Evolutionary conservation across 2,329 filamentous ascomycete genomes (phyloP).

Genomic region (Rutstroemia sp.): DNA sequence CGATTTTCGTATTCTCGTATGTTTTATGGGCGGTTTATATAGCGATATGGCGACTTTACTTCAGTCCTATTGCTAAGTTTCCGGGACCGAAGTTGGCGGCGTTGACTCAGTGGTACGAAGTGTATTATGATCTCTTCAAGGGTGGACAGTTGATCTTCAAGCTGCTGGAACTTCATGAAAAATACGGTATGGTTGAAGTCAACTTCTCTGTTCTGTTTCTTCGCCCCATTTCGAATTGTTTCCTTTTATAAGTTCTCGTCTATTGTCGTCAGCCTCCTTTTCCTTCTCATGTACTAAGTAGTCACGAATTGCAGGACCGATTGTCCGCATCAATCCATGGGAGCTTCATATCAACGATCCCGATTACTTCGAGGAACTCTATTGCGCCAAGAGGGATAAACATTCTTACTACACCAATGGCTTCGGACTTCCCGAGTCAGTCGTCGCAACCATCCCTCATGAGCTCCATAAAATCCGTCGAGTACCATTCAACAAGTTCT

Average conservation of each 20-base stretch:
- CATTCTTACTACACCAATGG: no score
- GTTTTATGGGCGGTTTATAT: background rate
- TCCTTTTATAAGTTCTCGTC: background rate
- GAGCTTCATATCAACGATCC: background rate
- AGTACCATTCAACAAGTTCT: no score
- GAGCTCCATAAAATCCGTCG: no score
- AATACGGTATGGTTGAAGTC: background rate
- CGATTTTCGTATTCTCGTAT: no score
- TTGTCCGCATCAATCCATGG: background rate
- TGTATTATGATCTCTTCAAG: background rate
- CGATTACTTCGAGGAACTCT: background rate
- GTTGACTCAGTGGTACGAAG: conserved; percentile 24
- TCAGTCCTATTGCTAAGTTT: conserved; percentile 29
- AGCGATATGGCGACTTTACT: conserved; percentile 25
- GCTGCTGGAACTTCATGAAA: background rate
- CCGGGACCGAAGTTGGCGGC: conserved; percentile 30
- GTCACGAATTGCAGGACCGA: background rate
- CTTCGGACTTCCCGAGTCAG: no score
- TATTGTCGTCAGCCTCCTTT: background rate
- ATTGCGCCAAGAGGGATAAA: background rate
- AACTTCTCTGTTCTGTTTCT: background rate
- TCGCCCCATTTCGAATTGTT: no score
- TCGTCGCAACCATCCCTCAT: no score
- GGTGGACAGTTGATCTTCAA: background rate
- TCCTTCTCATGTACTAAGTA: background rate